phyloP scores from a whole-genome alignment of 2,329 filamentous ascomycete species.

The Fusarium sp. region DNA sequence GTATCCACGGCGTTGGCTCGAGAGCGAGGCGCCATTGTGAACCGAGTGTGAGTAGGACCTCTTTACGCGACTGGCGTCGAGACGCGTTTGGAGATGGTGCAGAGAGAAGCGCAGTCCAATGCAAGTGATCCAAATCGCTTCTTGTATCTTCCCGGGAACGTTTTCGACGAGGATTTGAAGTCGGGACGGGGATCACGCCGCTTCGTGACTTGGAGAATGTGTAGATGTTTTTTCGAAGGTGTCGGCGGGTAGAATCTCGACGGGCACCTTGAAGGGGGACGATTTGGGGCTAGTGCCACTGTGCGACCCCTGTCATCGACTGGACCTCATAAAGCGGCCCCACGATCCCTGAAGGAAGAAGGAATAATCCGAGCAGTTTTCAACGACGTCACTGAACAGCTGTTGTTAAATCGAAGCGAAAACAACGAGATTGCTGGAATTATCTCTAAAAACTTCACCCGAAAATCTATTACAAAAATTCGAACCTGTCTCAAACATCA shows the following conservation, averaged over 20 bases:
- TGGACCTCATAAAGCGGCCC: slow-evolving; percentile 26
- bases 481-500: not conserved
- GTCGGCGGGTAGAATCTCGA: slow-evolving; percentile 50
- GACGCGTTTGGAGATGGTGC: slow-evolving; percentile 58
- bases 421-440: not conserved
- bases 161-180: slow-evolving; percentile 15
- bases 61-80: slow-evolving; percentile 64
- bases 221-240: slow-evolving; percentile 51
- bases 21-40: slow-evolving; percentile 67
- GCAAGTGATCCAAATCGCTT: not conserved
- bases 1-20: slow-evolving; percentile 66
- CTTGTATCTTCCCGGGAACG: not conserved
- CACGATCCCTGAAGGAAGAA: slow-evolving; percentile 43
- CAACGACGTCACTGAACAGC: slow-evolving; percentile 40
- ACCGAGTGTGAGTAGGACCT: slow-evolving; percentile 50
- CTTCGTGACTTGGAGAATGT: slow-evolving; percentile 25
- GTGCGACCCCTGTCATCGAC: slow-evolving; percentile 39
- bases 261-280: slow-evolving; percentile 50
- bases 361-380: slow-evolving; percentile 39
- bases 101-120: slow-evolving; percentile 22
- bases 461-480: not conserved
- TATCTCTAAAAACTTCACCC: not conserved
- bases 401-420: not conserved
- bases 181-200: slow-evolving; percentile 19
- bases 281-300: slow-evolving; percentile 49